A percentile compares a stretch with the other conserved stretches of the same genome.
Conservation (phyloP, 441 rosid species). For the Capsella rubella region DNA sequence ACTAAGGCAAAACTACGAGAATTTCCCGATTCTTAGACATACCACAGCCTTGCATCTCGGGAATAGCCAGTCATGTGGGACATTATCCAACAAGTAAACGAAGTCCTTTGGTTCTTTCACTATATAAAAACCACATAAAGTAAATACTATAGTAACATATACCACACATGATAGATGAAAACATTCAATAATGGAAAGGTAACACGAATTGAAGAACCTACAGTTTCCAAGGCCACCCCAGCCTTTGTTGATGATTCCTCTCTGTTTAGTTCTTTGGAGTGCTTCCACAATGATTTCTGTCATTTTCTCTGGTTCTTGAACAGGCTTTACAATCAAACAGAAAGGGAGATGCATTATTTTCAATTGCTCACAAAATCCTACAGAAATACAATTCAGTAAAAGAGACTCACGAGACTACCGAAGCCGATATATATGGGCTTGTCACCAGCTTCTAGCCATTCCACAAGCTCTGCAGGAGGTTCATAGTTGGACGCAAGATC, state of each 20-base stretch:
- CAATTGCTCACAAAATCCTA: slow-evolving; percentile 17
- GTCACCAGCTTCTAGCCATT: slow-evolving; percentile 93
- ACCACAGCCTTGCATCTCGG: slow-evolving; percentile 98
- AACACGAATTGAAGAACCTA: slow-evolving; percentile 47
- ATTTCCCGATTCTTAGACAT: slow-evolving; percentile 43
- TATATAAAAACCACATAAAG: slow-evolving; percentile 48
- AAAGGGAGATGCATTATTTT: slow-evolving; percentile 23
- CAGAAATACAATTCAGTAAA: slow-evolving; percentile 5
- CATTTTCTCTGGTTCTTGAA: slow-evolving; percentile 92
- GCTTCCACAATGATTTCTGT: slow-evolving; percentile 87
- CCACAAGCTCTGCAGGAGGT: slow-evolving; percentile 85
- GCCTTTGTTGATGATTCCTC: slow-evolving; percentile 97
- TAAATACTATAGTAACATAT: slow-evolving; percentile 9
- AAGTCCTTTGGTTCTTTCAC: slow-evolving; percentile 89
- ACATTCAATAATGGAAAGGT: slow-evolving; percentile 13
- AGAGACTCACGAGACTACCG: slow-evolving; percentile 92
- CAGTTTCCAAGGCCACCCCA: slow-evolving; percentile 99
- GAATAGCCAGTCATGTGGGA: slow-evolving; percentile 97
- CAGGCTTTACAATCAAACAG: slow-evolving; percentile 64
- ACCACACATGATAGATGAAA: slow-evolving; percentile 15
- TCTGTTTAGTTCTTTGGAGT: slow-evolving; percentile 80
- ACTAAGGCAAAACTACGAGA: not conserved
- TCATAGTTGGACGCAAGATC: slow-evolving; percentile 97
- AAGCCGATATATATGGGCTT: slow-evolving; percentile 96
- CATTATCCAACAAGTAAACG: slow-evolving; percentile 81